These are phyloP conservation scores for Nemania bipapillata DNA, from an alignment of 2,329 filamentous ascomycete species.

Conservation along the genomic window DNA sequence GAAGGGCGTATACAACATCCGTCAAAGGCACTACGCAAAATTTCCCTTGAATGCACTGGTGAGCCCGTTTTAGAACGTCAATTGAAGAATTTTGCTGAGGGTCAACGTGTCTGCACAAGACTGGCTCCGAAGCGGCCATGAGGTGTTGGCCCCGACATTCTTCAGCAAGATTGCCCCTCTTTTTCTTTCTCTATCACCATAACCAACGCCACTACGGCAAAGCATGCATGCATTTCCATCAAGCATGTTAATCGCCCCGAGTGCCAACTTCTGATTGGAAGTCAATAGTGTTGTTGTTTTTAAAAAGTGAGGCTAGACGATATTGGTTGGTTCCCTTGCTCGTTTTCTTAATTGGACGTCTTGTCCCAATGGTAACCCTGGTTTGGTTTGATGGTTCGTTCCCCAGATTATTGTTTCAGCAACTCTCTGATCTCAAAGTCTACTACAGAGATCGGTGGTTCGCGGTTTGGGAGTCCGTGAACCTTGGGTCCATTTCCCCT, in stretches of 20 bases:
- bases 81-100: slow-evolving; percentile 14
- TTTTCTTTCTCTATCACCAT: background rate
- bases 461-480: background rate
- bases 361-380: background rate
- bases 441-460: background rate
- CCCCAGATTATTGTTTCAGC: background rate
- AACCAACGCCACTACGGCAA: slow-evolving; percentile 7
- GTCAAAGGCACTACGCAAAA: background rate
- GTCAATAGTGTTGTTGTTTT: background rate
- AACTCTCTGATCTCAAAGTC: background rate
- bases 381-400: background rate
- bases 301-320: slow-evolving; percentile 14
- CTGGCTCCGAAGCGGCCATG: background rate
- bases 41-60: background rate
- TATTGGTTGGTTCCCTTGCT: background rate
- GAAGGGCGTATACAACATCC: slow-evolving; percentile 4
- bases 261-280: slow-evolving; percentile 12
- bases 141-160: background rate
- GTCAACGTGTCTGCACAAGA: slow-evolving; percentile 8
- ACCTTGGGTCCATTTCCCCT: background rate
- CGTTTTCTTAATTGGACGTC: background rate
- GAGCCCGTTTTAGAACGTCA: slow-evolving; percentile 9
- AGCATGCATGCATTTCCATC: background rate
- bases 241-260: background rate
- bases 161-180: slow-evolving; percentile 12